Conservation (phyloP, 768 basidiomycete species). For the Udeniomyces megalosporus region DNA sequence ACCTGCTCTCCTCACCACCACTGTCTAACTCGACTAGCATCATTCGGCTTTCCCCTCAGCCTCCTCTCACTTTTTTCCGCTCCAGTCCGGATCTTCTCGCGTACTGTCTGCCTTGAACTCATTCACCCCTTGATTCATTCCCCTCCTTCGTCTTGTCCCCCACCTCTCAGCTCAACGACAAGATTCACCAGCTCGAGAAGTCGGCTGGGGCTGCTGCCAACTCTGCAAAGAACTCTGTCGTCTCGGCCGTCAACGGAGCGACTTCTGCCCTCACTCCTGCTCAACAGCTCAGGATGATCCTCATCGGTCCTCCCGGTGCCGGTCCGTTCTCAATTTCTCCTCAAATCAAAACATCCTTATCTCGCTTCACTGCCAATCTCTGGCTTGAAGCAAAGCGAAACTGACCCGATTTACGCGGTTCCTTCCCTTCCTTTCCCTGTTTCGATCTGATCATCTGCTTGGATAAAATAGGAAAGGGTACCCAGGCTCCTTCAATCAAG, state of each 20-base stretch:
- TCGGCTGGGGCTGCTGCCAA: slow-evolving; percentile 31
- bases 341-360: neutral
- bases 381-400: neutral
- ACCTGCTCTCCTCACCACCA: too few relatives aligned
- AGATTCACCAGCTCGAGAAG: slow-evolving; percentile 64
- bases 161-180: slow-evolving; percentile 47
- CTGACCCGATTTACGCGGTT: neutral
- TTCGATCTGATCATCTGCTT: neutral
- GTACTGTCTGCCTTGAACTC: too few relatives aligned
- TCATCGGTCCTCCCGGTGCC: slow-evolving; percentile 92
- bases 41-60: neutral
- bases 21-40: neutral
- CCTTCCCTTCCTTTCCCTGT: neutral
- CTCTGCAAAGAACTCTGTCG: slow-evolving; percentile 28
- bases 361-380: too few relatives aligned
- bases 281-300: slow-evolving; percentile 70
- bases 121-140: neutral
- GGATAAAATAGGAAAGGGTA: slow-evolving; percentile 74
- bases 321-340: slow-evolving; percentile 36
- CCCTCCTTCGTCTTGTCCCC: neutral
- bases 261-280: slow-evolving; percentile 38
- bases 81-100: too few relatives aligned
- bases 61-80: neutral
- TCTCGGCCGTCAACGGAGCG: slow-evolving; percentile 29
- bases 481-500: slow-evolving; percentile 85